These are phyloP conservation scores for Paecilomyces niveus DNA, from an alignment of 2,329 filamentous ascomycete genomes.

Conservation along the genomic window DNA sequence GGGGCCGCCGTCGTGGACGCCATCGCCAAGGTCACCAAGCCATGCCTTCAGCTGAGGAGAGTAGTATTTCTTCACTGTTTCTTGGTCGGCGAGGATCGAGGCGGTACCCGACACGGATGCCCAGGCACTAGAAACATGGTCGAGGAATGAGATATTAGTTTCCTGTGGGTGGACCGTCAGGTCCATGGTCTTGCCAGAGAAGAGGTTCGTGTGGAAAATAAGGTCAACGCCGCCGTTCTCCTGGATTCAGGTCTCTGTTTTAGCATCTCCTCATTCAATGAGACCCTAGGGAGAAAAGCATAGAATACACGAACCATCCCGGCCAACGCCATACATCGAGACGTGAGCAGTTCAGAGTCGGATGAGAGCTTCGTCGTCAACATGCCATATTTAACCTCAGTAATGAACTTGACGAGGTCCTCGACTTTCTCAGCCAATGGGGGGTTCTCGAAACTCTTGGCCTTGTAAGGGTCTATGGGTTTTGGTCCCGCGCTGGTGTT, in stretches of 20 bases:
- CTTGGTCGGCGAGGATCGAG: slow-evolving; percentile 61
- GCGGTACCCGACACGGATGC: slow-evolving; percentile 74
- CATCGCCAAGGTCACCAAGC: slow-evolving; percentile 79
- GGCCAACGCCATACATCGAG: slow-evolving; percentile 79
- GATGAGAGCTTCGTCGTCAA: slow-evolving; percentile 67
- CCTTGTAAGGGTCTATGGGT: slow-evolving; percentile 71
- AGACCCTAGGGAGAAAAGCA: background rate
- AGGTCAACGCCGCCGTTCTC: slow-evolving; percentile 73
- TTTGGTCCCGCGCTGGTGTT: slow-evolving; percentile 57
- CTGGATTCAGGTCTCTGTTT: slow-evolving; percentile 35
- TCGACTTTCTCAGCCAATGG: slow-evolving; percentile 68
- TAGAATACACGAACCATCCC: slow-evolving; percentile 53
- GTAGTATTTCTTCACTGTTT: slow-evolving; percentile 67
- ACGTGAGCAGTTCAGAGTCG: slow-evolving; percentile 60
- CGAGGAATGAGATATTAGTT: slow-evolving; percentile 74
- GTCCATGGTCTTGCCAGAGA: slow-evolving; percentile 81
- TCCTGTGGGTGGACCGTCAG: slow-evolving; percentile 63
- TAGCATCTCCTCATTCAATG: background rate
- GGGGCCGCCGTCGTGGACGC: slow-evolving; percentile 72
- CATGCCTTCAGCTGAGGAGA: slow-evolving; percentile 68
- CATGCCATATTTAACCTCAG: slow-evolving; percentile 75
- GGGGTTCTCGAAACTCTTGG: slow-evolving; percentile 66
- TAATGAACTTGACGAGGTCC: slow-evolving; percentile 64
- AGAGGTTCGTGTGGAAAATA: slow-evolving; percentile 86
- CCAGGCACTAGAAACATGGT: slow-evolving; percentile 67